These are phyloP conservation scores for Boletus reticuloceps DNA, from an alignment of 768 basidiomycete genomes.

Conservation along the genomic window DNA sequence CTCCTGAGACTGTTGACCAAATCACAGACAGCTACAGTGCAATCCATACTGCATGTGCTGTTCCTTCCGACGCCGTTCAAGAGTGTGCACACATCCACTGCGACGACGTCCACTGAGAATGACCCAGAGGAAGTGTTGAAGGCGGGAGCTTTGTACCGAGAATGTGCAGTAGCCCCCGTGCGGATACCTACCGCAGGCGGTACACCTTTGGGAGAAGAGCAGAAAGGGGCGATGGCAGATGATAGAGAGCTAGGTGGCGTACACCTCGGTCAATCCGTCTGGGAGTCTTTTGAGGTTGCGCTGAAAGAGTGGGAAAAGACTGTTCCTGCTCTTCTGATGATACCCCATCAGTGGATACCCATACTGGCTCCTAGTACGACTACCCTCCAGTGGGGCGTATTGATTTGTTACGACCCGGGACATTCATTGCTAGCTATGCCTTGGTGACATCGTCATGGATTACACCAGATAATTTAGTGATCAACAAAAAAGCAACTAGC, in stretches of 20 bases:
- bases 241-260: slow-evolving; percentile 76
- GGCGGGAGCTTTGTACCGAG: slow-evolving; percentile 74
- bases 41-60: slow-evolving; percentile 76
- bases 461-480: slow-evolving; percentile 25
- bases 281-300: slow-evolving; percentile 72
- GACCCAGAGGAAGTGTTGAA: slow-evolving; percentile 63
- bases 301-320: slow-evolving; percentile 65
- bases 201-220: slow-evolving; percentile 25
- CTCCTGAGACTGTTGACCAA: slow-evolving; percentile 69
- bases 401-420: not conserved
- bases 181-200: slow-evolving; percentile 33
- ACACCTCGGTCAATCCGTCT: slow-evolving; percentile 60
- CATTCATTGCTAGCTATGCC: slow-evolving; percentile 2
- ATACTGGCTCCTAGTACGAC: slow-evolving; percentile 15
- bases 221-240: slow-evolving; percentile 44
- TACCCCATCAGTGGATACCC: slow-evolving; percentile 24
- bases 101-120: slow-evolving; percentile 5
- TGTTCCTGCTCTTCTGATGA: slow-evolving; percentile 23
- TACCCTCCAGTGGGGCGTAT: not conserved
- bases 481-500: slow-evolving; percentile 9
- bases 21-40: slow-evolving; percentile 58
- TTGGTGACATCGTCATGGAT: slow-evolving; percentile 1
- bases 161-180: slow-evolving; percentile 64
- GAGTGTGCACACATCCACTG: slow-evolving; percentile 32
- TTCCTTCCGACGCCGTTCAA: slow-evolving; percentile 83